Evolutionary conservation across 495 filamentous ascomycete genomes (phyloP), one percentile per base, ranked within the genome.

Genomic region (Xylaria cubensis): DNA sequence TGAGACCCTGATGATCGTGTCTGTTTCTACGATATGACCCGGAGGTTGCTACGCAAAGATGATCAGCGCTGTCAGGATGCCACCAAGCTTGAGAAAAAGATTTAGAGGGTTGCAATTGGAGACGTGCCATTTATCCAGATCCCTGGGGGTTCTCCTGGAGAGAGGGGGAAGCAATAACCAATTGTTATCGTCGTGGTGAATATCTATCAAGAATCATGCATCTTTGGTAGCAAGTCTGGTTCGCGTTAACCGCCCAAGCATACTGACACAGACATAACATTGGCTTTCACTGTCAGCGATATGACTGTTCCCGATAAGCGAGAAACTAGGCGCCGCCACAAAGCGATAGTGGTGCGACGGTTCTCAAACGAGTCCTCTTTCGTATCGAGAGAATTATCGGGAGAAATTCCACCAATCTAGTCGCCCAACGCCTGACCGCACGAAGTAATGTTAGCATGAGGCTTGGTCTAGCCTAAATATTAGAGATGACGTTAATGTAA

Each of bases 1-100:
- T 48, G 64, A 61, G 71, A 67, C 72, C 74, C 76, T 76, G 72
- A 68, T 64, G 74, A 74, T 72, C 74, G 61, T 69, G 41, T 69
- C 53, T 34, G 63, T 74, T 73, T 50, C 34, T 61, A 62, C 19
- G 53, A 58, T 3, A 29, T 15, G 21, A 46, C 32, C 42, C 13
- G 7, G 26, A 36, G 24, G 51, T 59, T 58, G 21, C 36, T 64
- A n/a, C 55, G 55, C 21, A 36, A 44, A 63, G 53, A 29, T 24
- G 68, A 59, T 48, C 32, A 29, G 42, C n/a, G 53, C n/a, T 2
- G 34, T 55, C 58, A 42, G 46, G 44, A 70, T 44, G 46, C 46
- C 46, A 34, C 39, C 59, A 36, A 36, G 24, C 68, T 41, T 41
- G 69, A 50, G 48, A 39, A 39, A 32, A 50, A 51, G 44, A 63